Evolutionary conservation across 257 asterid genomes (phyloP), one percentile per base, ranked within the genome.

Genomic region (Anisodus acutangulus): DNA sequence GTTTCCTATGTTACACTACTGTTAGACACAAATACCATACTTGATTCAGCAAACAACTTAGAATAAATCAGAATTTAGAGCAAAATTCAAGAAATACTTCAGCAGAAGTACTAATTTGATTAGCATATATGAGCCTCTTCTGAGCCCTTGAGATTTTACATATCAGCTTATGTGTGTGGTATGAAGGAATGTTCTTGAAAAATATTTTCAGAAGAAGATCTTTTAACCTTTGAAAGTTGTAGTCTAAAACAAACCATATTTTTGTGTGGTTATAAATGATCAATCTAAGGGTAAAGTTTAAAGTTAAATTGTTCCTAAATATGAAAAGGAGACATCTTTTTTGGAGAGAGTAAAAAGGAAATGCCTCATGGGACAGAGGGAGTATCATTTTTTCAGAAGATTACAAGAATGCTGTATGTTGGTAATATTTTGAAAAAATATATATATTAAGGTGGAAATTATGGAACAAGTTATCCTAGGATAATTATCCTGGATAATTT

Each of bases 21-120:
- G 49, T 41, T 35, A 69, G 51, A 70, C 79, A 70, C 55, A 43
- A 68, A 70, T 9, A 70, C 37, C 31, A 70, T 17, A 41, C 35
- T 70, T 70, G 35, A 41, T 70, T 70, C 35, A 43, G 55, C 51
- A 37, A 68, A 68, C 6, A 68, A 68, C 53, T 68, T n/a, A 66
- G 39, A 41, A 66, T 13, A 55, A 55, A 13, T 31, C 5, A 67
- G 35, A 67, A 5, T 63, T 63, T 11, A 67, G 49, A 67, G 47
- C 49, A 31, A 67, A 67, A 66, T 35, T 67, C 4, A 3, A 41
- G 19, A 41, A 45, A 39, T 72, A 31, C 35, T 31, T 31, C 35
- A 31, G 35, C 35, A 31, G 1, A 1, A 31, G 35, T 31, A 31
- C 35, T 31, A 31, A 31, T 31, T 31, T 31, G 35, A 31, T 31